phyloP scores from a whole-genome alignment of 2,329 filamentous ascomycete species.

The Talaromyces marneffei region DNA sequence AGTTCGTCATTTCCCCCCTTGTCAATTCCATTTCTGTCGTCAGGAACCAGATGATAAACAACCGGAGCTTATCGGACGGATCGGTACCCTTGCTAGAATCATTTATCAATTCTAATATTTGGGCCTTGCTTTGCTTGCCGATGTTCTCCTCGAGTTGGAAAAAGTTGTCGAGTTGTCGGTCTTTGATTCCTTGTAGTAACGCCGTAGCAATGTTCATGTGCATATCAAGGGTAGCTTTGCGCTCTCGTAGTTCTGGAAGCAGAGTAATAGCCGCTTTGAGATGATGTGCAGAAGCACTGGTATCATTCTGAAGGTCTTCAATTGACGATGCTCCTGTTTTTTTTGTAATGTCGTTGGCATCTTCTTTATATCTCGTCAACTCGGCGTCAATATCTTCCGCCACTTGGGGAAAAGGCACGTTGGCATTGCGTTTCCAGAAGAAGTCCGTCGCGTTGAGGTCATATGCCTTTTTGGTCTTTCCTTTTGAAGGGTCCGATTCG shows the following conservation, averaged over 20 bases:
- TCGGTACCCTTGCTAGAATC: slow-evolving; percentile 76
- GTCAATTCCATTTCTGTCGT: slow-evolving; percentile 86
- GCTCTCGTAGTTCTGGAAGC: slow-evolving; percentile 82
- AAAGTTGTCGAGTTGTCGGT: slow-evolving; percentile 89
- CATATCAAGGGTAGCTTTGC: slow-evolving; percentile 92
- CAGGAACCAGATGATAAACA: slow-evolving; percentile 96
- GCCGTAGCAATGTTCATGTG: slow-evolving; percentile 97
- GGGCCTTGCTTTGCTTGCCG: slow-evolving; percentile 80
- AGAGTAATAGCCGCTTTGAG: slow-evolving; percentile 93
- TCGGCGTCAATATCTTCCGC: slow-evolving; percentile 95
- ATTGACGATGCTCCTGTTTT: slow-evolving; percentile 91
- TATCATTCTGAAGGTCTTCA: slow-evolving; percentile 87
- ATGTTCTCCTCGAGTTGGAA: slow-evolving; percentile 93
- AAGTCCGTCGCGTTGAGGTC: slow-evolving; percentile 87
- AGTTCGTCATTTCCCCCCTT: slow-evolving; percentile 74
- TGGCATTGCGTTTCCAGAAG: slow-evolving; percentile 92
- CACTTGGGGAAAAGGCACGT: slow-evolving; percentile 86
- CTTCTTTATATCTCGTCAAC: slow-evolving; percentile 89
- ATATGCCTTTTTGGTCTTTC: slow-evolving; percentile 78
- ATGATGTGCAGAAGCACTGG: slow-evolving; percentile 82
- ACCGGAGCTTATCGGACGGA: slow-evolving; percentile 78
- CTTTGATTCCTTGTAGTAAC: slow-evolving; percentile 75
- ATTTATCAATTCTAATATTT: slow-evolving; percentile 81
- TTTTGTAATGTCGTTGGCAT: slow-evolving; percentile 87
- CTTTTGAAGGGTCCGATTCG: slow-evolving; percentile 67